These are phyloP conservation scores for Eucalyptus cloeziana DNA, from an alignment of 345 rosid genomes.

Conservation along the genomic window DNA sequence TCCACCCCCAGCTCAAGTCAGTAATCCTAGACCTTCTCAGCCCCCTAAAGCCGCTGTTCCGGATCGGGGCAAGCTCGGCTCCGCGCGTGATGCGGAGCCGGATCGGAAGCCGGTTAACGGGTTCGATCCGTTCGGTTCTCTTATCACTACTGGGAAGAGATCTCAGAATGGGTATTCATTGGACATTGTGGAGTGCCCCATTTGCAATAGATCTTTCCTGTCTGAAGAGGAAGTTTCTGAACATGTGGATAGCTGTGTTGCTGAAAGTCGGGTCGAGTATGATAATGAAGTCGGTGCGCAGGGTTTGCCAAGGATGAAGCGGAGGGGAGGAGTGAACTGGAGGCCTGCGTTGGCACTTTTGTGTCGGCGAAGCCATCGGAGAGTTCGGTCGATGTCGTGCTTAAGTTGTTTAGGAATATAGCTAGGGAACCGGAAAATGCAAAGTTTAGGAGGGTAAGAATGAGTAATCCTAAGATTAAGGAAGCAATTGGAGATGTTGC, in stretches of 20 bases:
- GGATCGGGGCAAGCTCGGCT: conserved; percentile 13
- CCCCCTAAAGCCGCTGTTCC: conserved; percentile 20
- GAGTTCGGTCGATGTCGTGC: conserved; percentile 48
- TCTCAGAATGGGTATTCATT: conserved; percentile 66
- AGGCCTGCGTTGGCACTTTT: conserved; percentile 37
- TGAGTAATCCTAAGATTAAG: conserved; percentile 79
- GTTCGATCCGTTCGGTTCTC: conserved; percentile 58
- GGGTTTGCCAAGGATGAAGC: background rate
- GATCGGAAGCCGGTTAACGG: conserved; percentile 29
- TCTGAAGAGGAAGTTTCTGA: conserved; percentile 72
- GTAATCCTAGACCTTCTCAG: conserved; percentile 15
- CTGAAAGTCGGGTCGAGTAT: background rate
- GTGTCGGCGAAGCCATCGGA: conserved; percentile 50
- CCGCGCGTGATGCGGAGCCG: conserved; percentile 6
- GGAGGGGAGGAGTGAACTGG: conserved; percentile 16
- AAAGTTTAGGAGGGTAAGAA: conserved; percentile 72
- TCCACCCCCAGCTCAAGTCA: conserved; percentile 6
- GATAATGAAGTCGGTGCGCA: background rate
- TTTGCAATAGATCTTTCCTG: conserved; percentile 41
- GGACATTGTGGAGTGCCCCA: conserved; percentile 66
- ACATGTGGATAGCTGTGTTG: conserved; percentile 67
- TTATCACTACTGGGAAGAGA: conserved; percentile 69
- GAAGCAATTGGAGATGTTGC: conserved; percentile 69
- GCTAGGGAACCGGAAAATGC: conserved; percentile 72
- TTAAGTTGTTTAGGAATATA: conserved; percentile 56